Conservation (phyloP, 1,284 basidiomycete genomes). For the Papiliotrema terrestris region DNA sequence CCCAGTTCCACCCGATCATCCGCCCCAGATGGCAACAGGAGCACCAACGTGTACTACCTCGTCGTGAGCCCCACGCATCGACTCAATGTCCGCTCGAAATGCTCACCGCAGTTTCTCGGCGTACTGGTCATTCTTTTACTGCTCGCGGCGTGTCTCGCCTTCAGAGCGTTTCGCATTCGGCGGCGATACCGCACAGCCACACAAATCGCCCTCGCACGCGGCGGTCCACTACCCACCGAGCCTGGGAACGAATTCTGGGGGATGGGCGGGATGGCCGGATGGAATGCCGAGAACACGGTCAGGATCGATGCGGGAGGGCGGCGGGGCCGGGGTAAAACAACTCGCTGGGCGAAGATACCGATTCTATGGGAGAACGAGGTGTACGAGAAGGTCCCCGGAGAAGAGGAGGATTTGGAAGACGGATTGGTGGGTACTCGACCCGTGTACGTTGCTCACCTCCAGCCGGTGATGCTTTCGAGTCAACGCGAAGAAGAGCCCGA, state of each 20-base stretch:
- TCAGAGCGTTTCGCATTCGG: constrained; percentile 30
- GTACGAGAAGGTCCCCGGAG: background rate
- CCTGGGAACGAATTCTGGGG: constrained; percentile 28
- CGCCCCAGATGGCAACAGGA: background rate
- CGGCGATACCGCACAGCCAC: constrained; percentile 36
- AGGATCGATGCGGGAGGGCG: constrained; percentile 5
- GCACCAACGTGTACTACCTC: constrained; percentile 14
- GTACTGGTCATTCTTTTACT: constrained; percentile 34
- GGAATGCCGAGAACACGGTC: constrained; percentile 16
- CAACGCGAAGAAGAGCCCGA: no score
- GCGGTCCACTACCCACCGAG: constrained; percentile 26
- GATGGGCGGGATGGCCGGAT: constrained; percentile 20
- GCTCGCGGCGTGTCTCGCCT: constrained; percentile 29
- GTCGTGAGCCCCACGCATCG: constrained; percentile 6
- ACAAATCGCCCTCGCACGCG: constrained; percentile 36
- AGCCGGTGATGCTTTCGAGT: no score
- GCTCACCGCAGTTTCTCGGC: constrained; percentile 35
- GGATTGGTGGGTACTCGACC: no score
- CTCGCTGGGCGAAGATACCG: constrained; percentile 25
- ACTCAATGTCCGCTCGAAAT: background rate
- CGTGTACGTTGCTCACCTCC: no score
- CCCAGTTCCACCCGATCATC: background rate
- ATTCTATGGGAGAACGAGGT: constrained; percentile 21
- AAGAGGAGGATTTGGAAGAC: no score
- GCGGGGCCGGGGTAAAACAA: constrained; percentile 1